Conservation (phyloP, 768 basidiomycete species). For the Pleurotus salmoneostramineus region DNA sequence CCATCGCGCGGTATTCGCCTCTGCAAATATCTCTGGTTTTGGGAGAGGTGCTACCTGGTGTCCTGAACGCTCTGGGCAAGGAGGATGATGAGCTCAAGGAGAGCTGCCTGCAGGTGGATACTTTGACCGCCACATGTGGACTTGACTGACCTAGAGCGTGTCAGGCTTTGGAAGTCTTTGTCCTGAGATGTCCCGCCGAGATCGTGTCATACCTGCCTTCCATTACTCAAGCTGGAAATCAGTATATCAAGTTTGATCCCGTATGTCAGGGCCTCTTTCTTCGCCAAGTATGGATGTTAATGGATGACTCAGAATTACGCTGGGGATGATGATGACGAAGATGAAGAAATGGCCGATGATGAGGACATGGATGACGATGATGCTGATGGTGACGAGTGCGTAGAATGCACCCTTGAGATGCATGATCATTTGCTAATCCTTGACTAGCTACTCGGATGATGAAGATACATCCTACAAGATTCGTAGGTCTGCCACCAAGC, state of each 20-base stretch:
- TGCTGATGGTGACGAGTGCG: constrained; percentile 75
- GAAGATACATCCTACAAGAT: constrained; percentile 99
- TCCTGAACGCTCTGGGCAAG: constrained; percentile 62
- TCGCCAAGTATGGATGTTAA: background rate
- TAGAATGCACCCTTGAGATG: constrained; percentile 1
- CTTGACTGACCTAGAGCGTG: no score
- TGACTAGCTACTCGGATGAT: constrained; percentile 85
- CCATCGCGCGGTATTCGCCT: constrained; percentile 73
- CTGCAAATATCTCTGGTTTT: constrained; percentile 60
- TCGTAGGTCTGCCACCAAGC: constrained; percentile 88
- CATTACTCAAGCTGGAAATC: constrained; percentile 67
- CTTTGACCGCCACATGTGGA: constrained; percentile 18
- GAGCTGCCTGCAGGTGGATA: constrained; percentile 76
- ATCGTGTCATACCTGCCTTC: constrained; percentile 65
- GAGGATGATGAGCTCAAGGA: constrained; percentile 87
- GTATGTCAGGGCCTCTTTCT: constrained; percentile 37
- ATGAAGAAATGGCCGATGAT: constrained; percentile 61
- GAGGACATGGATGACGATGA: constrained; percentile 82
- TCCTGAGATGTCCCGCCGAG: constrained; percentile 82
- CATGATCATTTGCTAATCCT: constrained; percentile 10
- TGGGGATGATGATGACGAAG: constrained; percentile 38
- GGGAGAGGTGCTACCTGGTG: constrained; percentile 60
- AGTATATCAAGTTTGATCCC: constrained; percentile 91
- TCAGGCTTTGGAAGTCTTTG: constrained; percentile 81
- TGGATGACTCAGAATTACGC: constrained; percentile 43